Conservation (phyloP, 495 filamentous ascomycete species). For the Evansstolkia leycettana region DNA sequence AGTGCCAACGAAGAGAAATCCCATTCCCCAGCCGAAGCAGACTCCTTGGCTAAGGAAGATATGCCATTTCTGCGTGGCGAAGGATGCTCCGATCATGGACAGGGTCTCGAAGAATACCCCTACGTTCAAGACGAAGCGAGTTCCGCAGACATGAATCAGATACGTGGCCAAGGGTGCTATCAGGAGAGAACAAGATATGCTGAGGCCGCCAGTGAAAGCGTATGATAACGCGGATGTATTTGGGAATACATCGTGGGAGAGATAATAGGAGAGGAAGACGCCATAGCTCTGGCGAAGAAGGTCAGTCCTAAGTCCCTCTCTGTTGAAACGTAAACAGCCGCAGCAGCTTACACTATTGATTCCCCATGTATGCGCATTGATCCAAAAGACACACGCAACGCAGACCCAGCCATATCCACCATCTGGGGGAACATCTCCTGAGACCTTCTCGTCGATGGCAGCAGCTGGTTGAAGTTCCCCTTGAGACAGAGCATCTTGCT, state of each 20-base stretch:
- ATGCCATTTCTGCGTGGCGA: conserved; percentile 58
- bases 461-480: conserved; percentile 10
- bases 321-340: not conserved
- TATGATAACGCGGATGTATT: conserved; percentile 47
- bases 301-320: not conserved
- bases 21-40: conserved; percentile 63
- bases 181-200: conserved; percentile 50
- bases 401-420: conserved; percentile 47
- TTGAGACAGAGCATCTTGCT: conserved; percentile 3
- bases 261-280: conserved; percentile 62
- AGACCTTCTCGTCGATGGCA: conserved; percentile 17
- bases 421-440: conserved; percentile 32
- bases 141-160: conserved; percentile 41
- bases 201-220: conserved; percentile 64
- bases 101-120: conserved; percentile 48
- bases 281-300: conserved; percentile 38
- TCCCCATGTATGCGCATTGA: conserved; percentile 47
- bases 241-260: conserved; percentile 45
- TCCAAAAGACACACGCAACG: conserved; percentile 35
- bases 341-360: conserved; percentile 31
- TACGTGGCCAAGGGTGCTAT: conserved; percentile 54
- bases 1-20: conserved; percentile 62
- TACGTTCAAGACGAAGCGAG: conserved; percentile 42
- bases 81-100: conserved; percentile 54
- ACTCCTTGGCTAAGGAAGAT: conserved; percentile 67